Conservation (phyloP, 192 early-diverging fungal genomes). For the Chytriomyces sp. region DNA sequence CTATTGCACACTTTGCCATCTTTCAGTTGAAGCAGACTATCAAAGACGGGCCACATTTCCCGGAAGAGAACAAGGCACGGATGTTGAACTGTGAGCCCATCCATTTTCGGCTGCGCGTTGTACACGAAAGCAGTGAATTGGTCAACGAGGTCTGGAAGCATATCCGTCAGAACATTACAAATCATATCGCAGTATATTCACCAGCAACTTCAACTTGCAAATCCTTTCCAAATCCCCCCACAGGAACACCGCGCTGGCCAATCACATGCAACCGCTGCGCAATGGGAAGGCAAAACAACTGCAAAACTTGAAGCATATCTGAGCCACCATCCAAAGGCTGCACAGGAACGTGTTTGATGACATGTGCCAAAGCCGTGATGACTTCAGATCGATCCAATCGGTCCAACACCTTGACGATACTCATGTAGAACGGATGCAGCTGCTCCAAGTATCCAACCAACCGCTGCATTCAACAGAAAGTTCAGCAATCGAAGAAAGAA, state of each 20-base stretch:
- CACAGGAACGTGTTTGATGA: slow-evolving; percentile 78
- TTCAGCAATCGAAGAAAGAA: background rate
- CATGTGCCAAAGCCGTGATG: slow-evolving; percentile 86
- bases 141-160: slow-evolving; percentile 49
- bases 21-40: slow-evolving; percentile 55
- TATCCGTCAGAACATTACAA: slow-evolving; percentile 36
- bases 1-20: slow-evolving; percentile 48
- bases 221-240: slow-evolving; percentile 37
- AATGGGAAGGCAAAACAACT: slow-evolving; percentile 72
- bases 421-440: slow-evolving; percentile 82
- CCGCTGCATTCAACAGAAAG: slow-evolving; percentile 39
- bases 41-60: slow-evolving; percentile 76
- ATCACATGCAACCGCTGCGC: slow-evolving; percentile 71
- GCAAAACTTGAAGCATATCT: slow-evolving; percentile 62
- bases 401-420: slow-evolving; percentile 65
- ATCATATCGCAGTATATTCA: slow-evolving; percentile 9
- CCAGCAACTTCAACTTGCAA: slow-evolving; percentile 40
- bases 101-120: slow-evolving; percentile 52
- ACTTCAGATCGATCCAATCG: slow-evolving; percentile 75
- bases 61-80: slow-evolving; percentile 69
- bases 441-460: slow-evolving; percentile 77
- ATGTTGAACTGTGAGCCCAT: slow-evolving; percentile 45
- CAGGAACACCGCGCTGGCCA: slow-evolving; percentile 35
- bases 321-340: slow-evolving; percentile 4
- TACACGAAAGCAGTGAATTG: slow-evolving; percentile 67